Conservation (phyloP, 2,329 filamentous ascomycete species). For the Fusarium camptoceras region DNA sequence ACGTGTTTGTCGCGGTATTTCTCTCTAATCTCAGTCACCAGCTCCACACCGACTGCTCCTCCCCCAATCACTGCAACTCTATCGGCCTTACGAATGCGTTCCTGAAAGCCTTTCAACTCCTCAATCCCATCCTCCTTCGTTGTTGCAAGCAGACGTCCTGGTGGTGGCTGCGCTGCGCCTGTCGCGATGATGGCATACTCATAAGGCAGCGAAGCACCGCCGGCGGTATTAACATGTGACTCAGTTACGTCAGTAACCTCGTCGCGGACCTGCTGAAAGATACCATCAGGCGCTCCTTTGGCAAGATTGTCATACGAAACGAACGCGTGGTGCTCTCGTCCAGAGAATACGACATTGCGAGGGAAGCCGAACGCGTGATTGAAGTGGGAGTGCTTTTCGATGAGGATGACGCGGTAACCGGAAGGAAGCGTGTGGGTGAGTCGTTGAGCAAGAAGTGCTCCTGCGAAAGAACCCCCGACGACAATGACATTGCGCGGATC, state of each 20-base stretch:
- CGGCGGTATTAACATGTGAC: not conserved
- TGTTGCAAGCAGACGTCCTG: slow-evolving; percentile 2
- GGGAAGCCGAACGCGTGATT: slow-evolving; percentile 31
- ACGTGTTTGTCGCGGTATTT: slow-evolving; percentile 16
- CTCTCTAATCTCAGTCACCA: slow-evolving; percentile 21
- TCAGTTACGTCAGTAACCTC: not conserved
- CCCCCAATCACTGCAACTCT: slow-evolving; percentile 24
- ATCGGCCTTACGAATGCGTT: not conserved
- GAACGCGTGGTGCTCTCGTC: slow-evolving; percentile 7
- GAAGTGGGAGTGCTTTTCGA: slow-evolving; percentile 37
- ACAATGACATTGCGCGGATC: slow-evolving; percentile 27
- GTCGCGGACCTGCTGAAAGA: slow-evolving; percentile 18
- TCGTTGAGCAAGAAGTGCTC: slow-evolving; percentile 15
- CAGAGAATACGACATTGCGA: slow-evolving; percentile 19
- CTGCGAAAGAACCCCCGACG: slow-evolving; percentile 29
- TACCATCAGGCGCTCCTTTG: not conserved
- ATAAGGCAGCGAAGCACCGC: slow-evolving; percentile 1
- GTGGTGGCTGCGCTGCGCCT: slow-evolving; percentile 29
- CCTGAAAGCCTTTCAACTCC: slow-evolving; percentile 10
- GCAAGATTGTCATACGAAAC: slow-evolving; percentile 21
- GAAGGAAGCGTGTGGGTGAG: slow-evolving; percentile 22
- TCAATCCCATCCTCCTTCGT: not conserved
- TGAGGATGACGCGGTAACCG: slow-evolving; percentile 20
- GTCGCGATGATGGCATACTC: slow-evolving; percentile 30
- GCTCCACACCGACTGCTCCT: slow-evolving; percentile 25